Percentiles rank a stretch among this genome's conserved stretches.
These are phyloP conservation scores for Linnemannia exigua DNA, from an alignment of 192 early-diverging fungal species.

Conservation along the genomic window DNA sequence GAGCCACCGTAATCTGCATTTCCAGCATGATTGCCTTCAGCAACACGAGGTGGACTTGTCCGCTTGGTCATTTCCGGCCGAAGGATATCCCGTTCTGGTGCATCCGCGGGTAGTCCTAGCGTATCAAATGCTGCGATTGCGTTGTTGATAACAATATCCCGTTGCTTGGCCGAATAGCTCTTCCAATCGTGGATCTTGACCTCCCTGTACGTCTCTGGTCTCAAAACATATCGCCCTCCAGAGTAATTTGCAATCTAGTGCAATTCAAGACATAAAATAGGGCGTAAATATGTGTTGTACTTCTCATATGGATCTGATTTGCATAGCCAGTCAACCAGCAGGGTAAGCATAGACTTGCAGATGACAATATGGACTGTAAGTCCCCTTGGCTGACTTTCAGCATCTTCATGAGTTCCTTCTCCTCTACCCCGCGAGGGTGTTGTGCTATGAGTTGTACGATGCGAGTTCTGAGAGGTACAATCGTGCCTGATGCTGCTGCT, in stretches of 20 bases:
- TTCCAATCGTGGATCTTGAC: constrained; percentile 69
- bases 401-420: constrained; percentile 22
- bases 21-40: constrained; percentile 37
- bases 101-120: constrained; percentile 61
- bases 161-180: constrained; percentile 55
- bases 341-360: constrained; percentile 15
- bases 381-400: constrained; percentile 22
- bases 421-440: constrained; percentile 33
- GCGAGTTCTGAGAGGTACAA: constrained; percentile 40
- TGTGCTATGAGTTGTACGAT: constrained; percentile 42
- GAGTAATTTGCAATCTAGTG: constrained; percentile 33
- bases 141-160: constrained; percentile 56
- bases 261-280: background rate
- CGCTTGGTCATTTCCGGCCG: constrained; percentile 28
- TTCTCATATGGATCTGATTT: background rate
- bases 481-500: constrained; percentile 24
- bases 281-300: background rate
- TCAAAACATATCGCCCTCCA: constrained; percentile 59
- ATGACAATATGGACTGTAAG: constrained; percentile 28
- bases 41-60: constrained; percentile 37
- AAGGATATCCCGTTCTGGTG: constrained; percentile 61
- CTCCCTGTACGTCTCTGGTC: constrained; percentile 60
- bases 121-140: constrained; percentile 66
- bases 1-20: constrained; percentile 17
- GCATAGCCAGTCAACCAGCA: background rate